Evolutionary conservation across 768 basidiomycete genomes (phyloP), one percentile per base, ranked within the genome.

Genomic region (Leucosporidium yakuticum): DNA sequence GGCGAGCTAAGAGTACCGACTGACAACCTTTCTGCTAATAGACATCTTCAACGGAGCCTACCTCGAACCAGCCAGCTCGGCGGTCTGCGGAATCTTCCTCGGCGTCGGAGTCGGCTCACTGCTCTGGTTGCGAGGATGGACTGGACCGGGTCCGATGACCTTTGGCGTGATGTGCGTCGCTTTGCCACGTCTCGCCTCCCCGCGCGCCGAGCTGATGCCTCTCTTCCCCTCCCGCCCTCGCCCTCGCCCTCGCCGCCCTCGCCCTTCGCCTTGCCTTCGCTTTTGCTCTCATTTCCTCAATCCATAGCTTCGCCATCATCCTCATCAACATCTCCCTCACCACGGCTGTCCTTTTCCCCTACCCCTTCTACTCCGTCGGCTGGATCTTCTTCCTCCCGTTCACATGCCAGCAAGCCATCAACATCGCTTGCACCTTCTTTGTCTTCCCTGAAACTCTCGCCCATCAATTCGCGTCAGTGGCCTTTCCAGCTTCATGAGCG

Each of bases 371-470:
- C 59, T 47, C 56, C 4, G 70, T 73, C 58, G 72, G 72, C 29
- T 55, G 60, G 21, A 65, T 64, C 5, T 75, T 77, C 65, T 68
- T 71, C 62, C 60, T 69, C n/a, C 76, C 76, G 2, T 74, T 73
- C 50, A 39, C 56, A 5, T 64, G 58, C 31, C 73, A 75, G 50
- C 68, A 70, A 49, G 76, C 68, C 20, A 74, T 76, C 63, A 70
- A 60, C 34, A 59, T 77, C 50, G 73, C 67, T 14, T 67, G 65
- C 29, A 57, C 69, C 11, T 23, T 75, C 44, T 47, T 77, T 59
- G 50, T 77, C 64, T 75, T 77, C 44, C 76, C 76, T 20, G 72
- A 77, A 32, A 73, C 70, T 0, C 69, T 77, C 64, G 67, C 70
- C 2, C 74, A 77, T 39, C 70, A 74, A 34, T 74, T 74, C 64